phyloP scores from a whole-genome alignment of 768 basidiomycete species.

The Macrolepiota dolichaula region DNA sequence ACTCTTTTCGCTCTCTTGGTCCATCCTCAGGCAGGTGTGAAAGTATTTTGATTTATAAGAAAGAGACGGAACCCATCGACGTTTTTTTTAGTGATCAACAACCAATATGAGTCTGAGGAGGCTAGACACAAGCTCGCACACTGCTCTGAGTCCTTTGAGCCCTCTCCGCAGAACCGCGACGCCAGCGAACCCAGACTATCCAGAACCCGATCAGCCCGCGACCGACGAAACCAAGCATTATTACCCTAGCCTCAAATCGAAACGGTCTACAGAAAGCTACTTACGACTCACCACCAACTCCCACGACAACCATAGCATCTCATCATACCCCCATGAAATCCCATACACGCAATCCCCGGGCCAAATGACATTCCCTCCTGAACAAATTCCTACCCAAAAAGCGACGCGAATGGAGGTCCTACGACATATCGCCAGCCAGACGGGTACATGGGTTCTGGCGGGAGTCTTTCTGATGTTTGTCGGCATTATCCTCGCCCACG shows the following conservation, averaged over 20 bases:
- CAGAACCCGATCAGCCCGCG: background rate
- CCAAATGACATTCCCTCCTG: background rate
- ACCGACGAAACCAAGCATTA: background rate
- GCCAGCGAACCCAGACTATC: background rate
- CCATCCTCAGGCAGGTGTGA: background rate
- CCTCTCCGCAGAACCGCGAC: background rate
- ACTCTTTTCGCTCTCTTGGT: background rate
- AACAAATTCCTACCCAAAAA: background rate
- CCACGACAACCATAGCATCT: background rate
- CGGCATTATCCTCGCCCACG: slow-evolving; percentile 13
- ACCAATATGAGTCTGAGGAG: background rate
- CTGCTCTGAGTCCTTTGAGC: background rate
- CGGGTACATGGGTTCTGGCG: slow-evolving; percentile 3
- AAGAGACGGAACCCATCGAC: background rate
- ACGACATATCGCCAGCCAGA: background rate
- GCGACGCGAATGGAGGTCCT: background rate
- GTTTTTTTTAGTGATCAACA: background rate
- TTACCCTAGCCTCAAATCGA: background rate
- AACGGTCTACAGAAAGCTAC: background rate
- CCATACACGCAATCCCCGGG: background rate
- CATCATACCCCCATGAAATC: background rate
- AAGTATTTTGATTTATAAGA: background rate
- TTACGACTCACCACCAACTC: background rate
- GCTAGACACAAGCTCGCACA: background rate
- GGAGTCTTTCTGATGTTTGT: slow-evolving; percentile 13